Evolutionary conservation across 2,329 filamentous ascomycete species (phyloP).

Genomic region (Paecilomyces sp.): DNA sequence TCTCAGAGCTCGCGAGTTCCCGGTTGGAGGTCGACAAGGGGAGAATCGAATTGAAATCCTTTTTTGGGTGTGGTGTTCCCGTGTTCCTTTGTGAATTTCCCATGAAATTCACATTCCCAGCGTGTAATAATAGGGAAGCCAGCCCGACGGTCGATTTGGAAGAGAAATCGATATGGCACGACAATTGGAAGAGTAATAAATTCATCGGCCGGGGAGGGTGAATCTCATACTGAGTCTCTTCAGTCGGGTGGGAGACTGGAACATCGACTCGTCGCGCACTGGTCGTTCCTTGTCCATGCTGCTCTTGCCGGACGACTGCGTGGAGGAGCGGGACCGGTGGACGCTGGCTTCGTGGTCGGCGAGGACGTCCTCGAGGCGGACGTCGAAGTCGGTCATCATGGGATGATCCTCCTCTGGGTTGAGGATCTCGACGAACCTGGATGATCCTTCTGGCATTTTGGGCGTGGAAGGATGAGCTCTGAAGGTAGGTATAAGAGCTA

Average conservation of each 20-base stretch:
- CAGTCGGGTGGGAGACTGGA: background rate
- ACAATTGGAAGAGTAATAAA: background rate
- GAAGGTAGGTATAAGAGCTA: background rate
- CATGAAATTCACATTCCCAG: background rate
- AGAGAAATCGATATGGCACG: background rate
- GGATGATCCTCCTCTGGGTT: constrained; percentile 26
- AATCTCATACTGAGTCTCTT: constrained; percentile 1
- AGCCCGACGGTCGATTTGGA: background rate
- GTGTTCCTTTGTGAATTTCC: background rate
- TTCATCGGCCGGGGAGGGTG: background rate
- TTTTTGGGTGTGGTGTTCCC: background rate
- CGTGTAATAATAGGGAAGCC: background rate
- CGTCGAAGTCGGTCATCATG: constrained; percentile 32
- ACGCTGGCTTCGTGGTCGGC: constrained; percentile 31
- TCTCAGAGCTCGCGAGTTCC: background rate
- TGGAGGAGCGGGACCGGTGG: constrained; percentile 27
- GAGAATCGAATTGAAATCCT: background rate
- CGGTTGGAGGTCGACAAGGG: background rate
- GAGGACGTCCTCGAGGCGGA: constrained; percentile 37
- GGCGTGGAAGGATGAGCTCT: background rate
- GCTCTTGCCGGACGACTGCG: constrained; percentile 27
- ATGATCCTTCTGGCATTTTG: constrained; percentile 28
- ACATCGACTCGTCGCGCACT: background rate
- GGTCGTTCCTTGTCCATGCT: constrained; percentile 18
- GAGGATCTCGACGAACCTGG: constrained; percentile 39